These are phyloP conservation scores for Heritiera fomes DNA, from an alignment of 345 rosid species.

Conservation along the genomic window DNA sequence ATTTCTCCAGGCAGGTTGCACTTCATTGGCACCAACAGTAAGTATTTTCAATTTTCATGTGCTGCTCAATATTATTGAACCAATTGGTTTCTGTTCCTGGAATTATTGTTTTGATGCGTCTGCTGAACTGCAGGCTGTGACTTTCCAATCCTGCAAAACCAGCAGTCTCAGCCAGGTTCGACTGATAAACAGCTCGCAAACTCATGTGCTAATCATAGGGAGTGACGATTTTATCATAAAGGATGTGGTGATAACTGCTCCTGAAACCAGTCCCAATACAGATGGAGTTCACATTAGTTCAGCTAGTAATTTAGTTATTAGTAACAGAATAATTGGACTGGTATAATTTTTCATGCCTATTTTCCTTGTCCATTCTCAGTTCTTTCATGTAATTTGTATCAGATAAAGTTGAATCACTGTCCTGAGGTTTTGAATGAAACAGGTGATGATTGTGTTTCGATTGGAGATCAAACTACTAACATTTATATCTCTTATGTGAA, in stretches of 20 bases:
- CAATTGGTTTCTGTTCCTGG: background rate
- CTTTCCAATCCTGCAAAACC: conserved; percentile 25
- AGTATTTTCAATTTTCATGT: background rate
- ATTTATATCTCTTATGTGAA: conserved; percentile 25
- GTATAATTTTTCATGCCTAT: conserved; percentile 20
- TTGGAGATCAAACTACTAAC: conserved; percentile 35
- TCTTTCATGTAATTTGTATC: background rate
- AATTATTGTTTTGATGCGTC: background rate
- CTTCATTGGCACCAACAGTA: conserved; percentile 41
- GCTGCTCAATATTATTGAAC: background rate
- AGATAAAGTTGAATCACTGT: background rate
- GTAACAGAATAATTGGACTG: conserved; percentile 30
- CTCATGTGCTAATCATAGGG: conserved; percentile 26
- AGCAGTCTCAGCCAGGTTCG: conserved; percentile 29
- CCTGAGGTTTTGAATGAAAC: background rate
- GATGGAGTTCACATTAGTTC: conserved; percentile 44
- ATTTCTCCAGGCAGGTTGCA: conserved; percentile 34
- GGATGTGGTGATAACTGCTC: conserved; percentile 32
- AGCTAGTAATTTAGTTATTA: conserved; percentile 22
- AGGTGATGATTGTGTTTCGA: conserved; percentile 53
- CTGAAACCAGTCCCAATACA: conserved; percentile 42
- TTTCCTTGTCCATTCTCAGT: background rate
- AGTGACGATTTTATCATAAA: conserved; percentile 12
- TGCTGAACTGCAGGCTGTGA: conserved; percentile 31
- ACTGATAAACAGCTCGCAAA: conserved; percentile 37